Evolutionary conservation across 768 basidiomycete genomes (phyloP).

Genomic region (Leccinum variicolor): DNA sequence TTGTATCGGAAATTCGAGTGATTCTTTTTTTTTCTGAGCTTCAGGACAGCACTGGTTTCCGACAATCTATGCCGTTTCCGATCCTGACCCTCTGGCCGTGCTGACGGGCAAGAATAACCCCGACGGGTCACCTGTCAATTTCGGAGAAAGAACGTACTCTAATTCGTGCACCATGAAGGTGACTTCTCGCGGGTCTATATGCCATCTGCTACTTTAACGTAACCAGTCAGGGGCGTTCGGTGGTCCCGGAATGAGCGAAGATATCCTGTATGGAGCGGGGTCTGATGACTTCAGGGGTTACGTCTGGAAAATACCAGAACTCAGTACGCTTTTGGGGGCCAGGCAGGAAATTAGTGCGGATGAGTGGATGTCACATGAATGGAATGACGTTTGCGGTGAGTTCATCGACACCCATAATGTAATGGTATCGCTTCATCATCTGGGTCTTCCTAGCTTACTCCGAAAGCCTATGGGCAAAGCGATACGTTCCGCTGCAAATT

Average conservation of each 20-base stretch:
- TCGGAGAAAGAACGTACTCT: slow-evolving; percentile 52
- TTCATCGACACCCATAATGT: slow-evolving; percentile 9
- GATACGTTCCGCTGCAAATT: slow-evolving; percentile 61
- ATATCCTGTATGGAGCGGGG: slow-evolving; percentile 67
- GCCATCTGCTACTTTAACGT: background rate
- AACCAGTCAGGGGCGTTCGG: slow-evolving; percentile 75
- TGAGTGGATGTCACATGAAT: slow-evolving; percentile 42
- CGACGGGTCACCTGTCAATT: slow-evolving; percentile 47
- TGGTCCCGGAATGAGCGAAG: slow-evolving; percentile 47
- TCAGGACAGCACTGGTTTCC: slow-evolving; percentile 58
- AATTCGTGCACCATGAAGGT: slow-evolving; percentile 84
- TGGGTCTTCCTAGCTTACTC: slow-evolving; percentile 42
- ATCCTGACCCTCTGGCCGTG: slow-evolving; percentile 66
- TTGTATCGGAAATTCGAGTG: background rate
- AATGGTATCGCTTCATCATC: slow-evolving; percentile 6
- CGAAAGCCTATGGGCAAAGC: slow-evolving; percentile 34
- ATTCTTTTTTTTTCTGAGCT: background rate
- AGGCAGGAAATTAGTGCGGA: slow-evolving; percentile 43
- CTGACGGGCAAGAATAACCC: slow-evolving; percentile 59
- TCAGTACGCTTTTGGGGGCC: slow-evolving; percentile 39
- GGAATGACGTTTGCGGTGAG: slow-evolving; percentile 31
- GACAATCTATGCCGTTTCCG: slow-evolving; percentile 64
- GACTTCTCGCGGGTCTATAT: slow-evolving; percentile 2
- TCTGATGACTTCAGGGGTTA: slow-evolving; percentile 83
- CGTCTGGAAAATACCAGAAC: slow-evolving; percentile 69